Evolutionary conservation across 2,329 filamentous ascomycete species (phyloP).

Genomic region (Periconia macrospinosa): DNA sequence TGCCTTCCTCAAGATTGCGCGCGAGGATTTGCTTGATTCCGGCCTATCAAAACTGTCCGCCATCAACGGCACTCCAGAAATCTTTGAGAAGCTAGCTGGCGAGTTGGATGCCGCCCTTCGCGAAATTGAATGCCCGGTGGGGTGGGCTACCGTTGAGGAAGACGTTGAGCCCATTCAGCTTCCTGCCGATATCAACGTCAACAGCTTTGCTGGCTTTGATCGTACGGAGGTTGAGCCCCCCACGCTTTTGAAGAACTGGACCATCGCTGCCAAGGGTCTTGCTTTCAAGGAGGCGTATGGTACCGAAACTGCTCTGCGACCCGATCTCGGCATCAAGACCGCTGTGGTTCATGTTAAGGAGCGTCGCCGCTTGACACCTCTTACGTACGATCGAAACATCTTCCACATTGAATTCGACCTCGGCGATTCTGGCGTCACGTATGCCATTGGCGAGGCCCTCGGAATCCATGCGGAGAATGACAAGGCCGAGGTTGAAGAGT

Average conservation of each 20-base stretch:
- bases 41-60: slow-evolving; percentile 68
- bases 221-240: slow-evolving; percentile 73
- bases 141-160: slow-evolving; percentile 77
- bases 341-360: slow-evolving; percentile 89
- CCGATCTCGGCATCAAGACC: slow-evolving; percentile 84
- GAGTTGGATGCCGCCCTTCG: slow-evolving; percentile 70
- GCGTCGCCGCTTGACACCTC: slow-evolving; percentile 87
- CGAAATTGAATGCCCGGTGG: slow-evolving; percentile 72
- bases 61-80: slow-evolving; percentile 62
- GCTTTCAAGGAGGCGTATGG: slow-evolving; percentile 93
- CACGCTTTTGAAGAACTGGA: slow-evolving; percentile 73
- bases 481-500: slow-evolving; percentile 72
- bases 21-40: slow-evolving; percentile 64
- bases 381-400: slow-evolving; percentile 93
- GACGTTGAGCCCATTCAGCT: slow-evolving; percentile 55
- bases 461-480: slow-evolving; percentile 97
- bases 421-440: slow-evolving; percentile 85
- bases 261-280: slow-evolving; percentile 81
- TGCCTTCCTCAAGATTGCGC: slow-evolving; percentile 78
- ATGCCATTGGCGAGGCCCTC: slow-evolving; percentile 95
- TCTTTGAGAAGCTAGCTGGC: slow-evolving; percentile 61
- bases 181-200: slow-evolving; percentile 69
- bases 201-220: slow-evolving; percentile 80
- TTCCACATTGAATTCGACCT: slow-evolving; percentile 99
- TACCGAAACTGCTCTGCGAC: slow-evolving; percentile 72